Percentiles rank a stretch among this genome's conserved stretches.
Conservation (phyloP, 78 protist genomes). For the Capsaspora owczarzaki region DNA sequence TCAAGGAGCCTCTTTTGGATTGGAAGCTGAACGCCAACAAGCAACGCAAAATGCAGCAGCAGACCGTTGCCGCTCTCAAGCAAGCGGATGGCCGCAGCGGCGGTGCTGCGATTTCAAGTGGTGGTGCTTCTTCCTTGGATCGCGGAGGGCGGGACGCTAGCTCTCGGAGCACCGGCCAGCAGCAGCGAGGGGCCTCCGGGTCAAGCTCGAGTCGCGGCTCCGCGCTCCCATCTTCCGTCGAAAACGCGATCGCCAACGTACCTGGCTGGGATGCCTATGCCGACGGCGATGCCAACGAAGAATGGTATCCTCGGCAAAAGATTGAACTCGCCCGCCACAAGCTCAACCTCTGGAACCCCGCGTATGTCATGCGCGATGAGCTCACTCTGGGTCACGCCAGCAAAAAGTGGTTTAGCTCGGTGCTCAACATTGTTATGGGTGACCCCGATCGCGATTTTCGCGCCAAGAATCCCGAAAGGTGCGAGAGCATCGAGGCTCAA, state of each 20-base stretch:
- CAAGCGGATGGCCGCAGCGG: background rate
- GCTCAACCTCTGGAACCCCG: slow-evolving; percentile 47
- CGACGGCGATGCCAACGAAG: background rate
- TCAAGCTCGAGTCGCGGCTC: background rate
- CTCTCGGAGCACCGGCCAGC: background rate
- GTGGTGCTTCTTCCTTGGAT: background rate
- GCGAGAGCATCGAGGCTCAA: slow-evolving; percentile 45
- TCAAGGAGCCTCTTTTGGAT: slow-evolving; percentile 73
- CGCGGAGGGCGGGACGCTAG: background rate
- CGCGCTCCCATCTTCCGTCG: background rate
- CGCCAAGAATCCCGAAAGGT: background rate
- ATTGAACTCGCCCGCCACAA: slow-evolving; percentile 22
- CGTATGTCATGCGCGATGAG: slow-evolving; percentile 30
- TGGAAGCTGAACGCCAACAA: slow-evolving; percentile 49
- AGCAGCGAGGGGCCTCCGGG: background rate
- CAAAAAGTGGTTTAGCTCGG: background rate
- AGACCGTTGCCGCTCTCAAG: background rate
- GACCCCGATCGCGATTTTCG: background rate
- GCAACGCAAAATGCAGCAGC: too few relatives aligned
- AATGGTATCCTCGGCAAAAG: slow-evolving; percentile 63
- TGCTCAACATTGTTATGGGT: background rate
- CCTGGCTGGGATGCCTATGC: background rate
- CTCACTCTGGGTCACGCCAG: background rate
- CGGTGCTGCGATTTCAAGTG: background rate
- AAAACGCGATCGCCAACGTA: background rate